A percentile compares a stretch with the other conserved stretches of the same genome.
phyloP scores from a whole-genome alignment of 2,329 filamentous ascomycete genomes.

The Exophiala bonariae region DNA sequence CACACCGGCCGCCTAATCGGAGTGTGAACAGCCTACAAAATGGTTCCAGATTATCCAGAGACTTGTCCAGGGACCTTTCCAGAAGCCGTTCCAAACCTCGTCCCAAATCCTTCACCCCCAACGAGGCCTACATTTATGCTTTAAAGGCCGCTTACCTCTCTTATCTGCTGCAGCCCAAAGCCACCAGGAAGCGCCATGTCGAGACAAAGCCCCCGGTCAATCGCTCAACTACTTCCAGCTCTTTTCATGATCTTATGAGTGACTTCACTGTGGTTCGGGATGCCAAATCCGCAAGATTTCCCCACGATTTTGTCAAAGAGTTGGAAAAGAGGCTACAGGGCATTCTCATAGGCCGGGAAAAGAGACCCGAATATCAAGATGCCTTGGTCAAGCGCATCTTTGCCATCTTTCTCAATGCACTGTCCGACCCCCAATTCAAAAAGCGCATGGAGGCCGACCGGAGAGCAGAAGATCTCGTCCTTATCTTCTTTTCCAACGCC shows the following conservation, averaged over 20 bases:
- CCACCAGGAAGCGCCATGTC: constrained; percentile 86
- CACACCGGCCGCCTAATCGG: constrained; percentile 44
- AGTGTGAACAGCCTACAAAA: constrained; percentile 48
- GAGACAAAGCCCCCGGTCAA: constrained; percentile 61
- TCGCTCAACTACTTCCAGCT: constrained; percentile 63
- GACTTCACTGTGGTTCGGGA: constrained; percentile 73
- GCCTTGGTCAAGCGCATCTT: constrained; percentile 90
- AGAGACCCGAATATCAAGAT: constrained; percentile 85
- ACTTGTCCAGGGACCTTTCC: constrained; percentile 43
- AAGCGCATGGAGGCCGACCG: constrained; percentile 93
- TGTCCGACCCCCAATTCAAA: constrained; percentile 84
- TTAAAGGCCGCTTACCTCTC: constrained; percentile 87
- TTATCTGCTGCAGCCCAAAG: constrained; percentile 87
- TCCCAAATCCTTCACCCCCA: constrained; percentile 49
- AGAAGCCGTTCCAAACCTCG: constrained; percentile 44
- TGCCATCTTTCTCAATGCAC: constrained; percentile 87
- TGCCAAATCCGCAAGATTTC: constrained; percentile 69
- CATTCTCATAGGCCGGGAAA: constrained; percentile 78
- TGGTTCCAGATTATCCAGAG: constrained; percentile 42
- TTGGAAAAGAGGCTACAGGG: constrained; percentile 77
- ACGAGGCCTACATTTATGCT: constrained; percentile 89
- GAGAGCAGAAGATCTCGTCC: constrained; percentile 84
- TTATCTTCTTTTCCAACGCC: constrained; percentile 95
- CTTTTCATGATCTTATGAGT: constrained; percentile 79
- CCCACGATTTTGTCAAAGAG: constrained; percentile 69